Evolutionary conservation across 257 asterid species (phyloP), one percentile per base, ranked within the genome.

Genomic region (Paraleonurus japonicus): DNA sequence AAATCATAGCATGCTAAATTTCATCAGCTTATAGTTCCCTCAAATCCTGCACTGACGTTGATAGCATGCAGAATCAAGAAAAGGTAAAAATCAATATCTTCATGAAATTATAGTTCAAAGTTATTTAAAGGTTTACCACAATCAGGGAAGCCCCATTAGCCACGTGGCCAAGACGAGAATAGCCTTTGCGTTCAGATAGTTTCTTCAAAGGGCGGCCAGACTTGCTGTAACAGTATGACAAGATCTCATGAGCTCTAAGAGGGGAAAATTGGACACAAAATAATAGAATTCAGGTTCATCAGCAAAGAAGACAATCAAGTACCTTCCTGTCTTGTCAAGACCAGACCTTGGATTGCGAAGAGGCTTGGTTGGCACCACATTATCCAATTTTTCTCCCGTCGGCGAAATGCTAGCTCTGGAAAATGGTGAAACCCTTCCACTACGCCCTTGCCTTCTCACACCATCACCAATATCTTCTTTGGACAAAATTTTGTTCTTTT

Each of bases 311-410:
- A 72, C 54, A 22, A 26, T 32, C 10, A 69, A 71, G 76, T 79
- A 95, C 97, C 99, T 95, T 85, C 98, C 98, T 47, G 61, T 81
- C 85, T 86, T 95, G 70, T 92, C 98, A 33, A 92, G 78, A 78
- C 79, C 77, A 64, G 86, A 81, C 82, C 87, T 88, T 65, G 77
- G 83, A 82, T 77, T 87, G 48, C 89, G 90, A 65, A 81, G 70
- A 75, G 98, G 98, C 80, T 92, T 95, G 71, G 81, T 68, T 28
- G 89, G 75, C 17, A 79, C 81, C 73, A 73, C 76, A 79, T 55
- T 84, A 78, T 92, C 99, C 84, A 84, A 43, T 78, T 86, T 88
- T 61, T 90, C 98, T 65, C 86, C 80, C 33, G 82, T 83, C 2
- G 97, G 98, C 41, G 99, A 91, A 80, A 82, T 80, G 80, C 96